A percentile compares a stretch with the other conserved stretches of the same genome.
These are phyloP conservation scores for Fusarium continuum DNA, from an alignment of 2,329 filamentous ascomycete species.

Conservation along the genomic window DNA sequence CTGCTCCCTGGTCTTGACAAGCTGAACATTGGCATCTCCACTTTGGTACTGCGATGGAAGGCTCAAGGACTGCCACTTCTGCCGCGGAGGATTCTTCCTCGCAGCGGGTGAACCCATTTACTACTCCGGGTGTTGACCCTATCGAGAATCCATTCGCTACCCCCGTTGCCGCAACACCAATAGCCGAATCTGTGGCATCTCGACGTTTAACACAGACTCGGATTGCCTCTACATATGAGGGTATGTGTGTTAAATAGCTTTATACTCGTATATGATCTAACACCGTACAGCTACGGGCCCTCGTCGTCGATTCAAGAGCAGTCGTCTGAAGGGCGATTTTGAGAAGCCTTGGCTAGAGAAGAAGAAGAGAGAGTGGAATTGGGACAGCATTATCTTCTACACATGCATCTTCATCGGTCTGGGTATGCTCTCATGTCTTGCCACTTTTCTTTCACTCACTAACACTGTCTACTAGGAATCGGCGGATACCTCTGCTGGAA, in stretches of 20 bases:
- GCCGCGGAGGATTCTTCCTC: constrained; percentile 18
- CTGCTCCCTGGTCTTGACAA: constrained; percentile 21
- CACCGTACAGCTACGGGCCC: neutral
- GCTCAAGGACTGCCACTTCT: constrained; percentile 22
- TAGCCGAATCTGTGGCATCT: constrained; percentile 29
- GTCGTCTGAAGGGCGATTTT: constrained; percentile 37
- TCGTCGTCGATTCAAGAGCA: constrained; percentile 47
- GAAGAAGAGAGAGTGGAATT: constrained; percentile 37
- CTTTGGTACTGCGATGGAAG: constrained; percentile 27
- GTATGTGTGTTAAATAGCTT: neutral
- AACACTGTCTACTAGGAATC: constrained; percentile 4
- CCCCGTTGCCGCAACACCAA: constrained; percentile 30
- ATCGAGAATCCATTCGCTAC: constrained; percentile 37
- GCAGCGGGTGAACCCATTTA: constrained; percentile 15
- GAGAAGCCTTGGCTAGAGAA: constrained; percentile 41
- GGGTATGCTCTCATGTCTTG: constrained; percentile 8
- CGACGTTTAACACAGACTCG: constrained; percentile 17
- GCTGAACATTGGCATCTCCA: constrained; percentile 17
- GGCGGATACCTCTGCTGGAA: constrained; percentile 36
- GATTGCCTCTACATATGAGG: constrained; percentile 24
- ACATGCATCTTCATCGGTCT: constrained; percentile 34
- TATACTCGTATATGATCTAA: neutral
- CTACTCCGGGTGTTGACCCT: constrained; percentile 22
- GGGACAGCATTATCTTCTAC: constrained; percentile 44
- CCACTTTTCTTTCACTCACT: neutral